Percentiles rank a stretch among this genome's conserved stretches.
Evolutionary conservation across 495 filamentous ascomycete species (phyloP).

Genomic region (Extremus antarcticus): DNA sequence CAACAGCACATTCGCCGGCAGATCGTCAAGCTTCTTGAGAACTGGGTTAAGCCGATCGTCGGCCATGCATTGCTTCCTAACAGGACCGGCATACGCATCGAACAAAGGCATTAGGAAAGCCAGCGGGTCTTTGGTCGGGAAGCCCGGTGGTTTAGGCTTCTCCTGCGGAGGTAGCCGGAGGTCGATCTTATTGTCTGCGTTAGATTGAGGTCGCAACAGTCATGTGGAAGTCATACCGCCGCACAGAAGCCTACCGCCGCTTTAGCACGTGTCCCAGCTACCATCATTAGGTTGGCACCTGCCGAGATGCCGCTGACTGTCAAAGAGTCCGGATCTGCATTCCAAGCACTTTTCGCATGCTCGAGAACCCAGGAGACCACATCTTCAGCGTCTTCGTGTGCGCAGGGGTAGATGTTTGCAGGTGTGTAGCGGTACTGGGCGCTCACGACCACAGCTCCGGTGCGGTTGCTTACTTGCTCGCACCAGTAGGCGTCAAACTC

Average conservation of each 20-base stretch:
- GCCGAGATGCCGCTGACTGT: not conserved
- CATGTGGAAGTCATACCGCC: not conserved
- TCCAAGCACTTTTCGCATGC: not conserved
- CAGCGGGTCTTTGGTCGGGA: not conserved
- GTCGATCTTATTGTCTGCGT: not conserved
- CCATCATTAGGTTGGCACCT: not conserved
- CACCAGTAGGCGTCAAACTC: not conserved
- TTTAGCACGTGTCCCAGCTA: not conserved
- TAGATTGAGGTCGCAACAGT: not conserved
- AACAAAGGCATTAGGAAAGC: not conserved
- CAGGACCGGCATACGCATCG: not conserved
- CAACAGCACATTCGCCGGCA: not conserved
- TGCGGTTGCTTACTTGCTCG: not conserved
- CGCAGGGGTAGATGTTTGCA: not conserved
- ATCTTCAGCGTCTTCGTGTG: not conserved
- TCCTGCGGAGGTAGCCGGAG: not conserved
- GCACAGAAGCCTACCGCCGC: not conserved
- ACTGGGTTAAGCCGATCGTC: not conserved
- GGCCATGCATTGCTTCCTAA: not conserved
- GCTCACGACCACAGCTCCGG: not conserved
- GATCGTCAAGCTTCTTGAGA: not conserved
- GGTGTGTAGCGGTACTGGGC: not conserved
- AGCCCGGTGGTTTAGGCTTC: not conserved
- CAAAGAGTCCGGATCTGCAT: not conserved
- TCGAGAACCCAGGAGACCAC: not conserved